Evolutionary conservation across 164 flowering plant genomes (phyloP), one percentile per base, ranked within the genome.

Genomic region (Nymphaea thermarum): DNA sequence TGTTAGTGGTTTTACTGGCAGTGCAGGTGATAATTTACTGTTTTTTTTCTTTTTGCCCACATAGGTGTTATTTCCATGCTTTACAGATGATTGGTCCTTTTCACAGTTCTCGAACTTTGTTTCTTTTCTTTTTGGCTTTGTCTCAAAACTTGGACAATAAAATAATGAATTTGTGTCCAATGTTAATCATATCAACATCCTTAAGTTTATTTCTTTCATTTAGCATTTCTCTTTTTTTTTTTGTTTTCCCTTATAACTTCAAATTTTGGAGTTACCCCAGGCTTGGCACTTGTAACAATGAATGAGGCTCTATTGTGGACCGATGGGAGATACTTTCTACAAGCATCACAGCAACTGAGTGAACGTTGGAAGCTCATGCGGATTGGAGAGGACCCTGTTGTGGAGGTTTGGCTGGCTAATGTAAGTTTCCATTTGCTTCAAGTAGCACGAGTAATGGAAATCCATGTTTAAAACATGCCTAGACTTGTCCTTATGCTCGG

Each of bases 1-100:
- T 64, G 92, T 95, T 5, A 91, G 98, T 74, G 99, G 99, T 44
- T 95, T 95, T 83, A 80, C 96, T 5, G 98, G 99, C 55, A 95
- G 99, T 77, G 93, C 97, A 73, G 99, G 98, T 93, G n/a, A 69
- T 85, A 67, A 70, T 18, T 45, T 45, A 45, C 53, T 45, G 53
- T 10, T 45, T 45, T 10, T 5, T 5, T 45, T 5, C 53, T 45
- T 45, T 10, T 10, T 5, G 11, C 53, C 11, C 0, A 45, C 5
- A 45, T 45, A 45, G 11, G 53, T 45, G 53, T 25, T 25, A 25
- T 25, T 25, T 25, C 36, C 36, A 25, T 25, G 36, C 36, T 25
- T 25, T 25, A 25, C 36, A 25, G 36, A 25, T 25, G 36, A 25
- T 25, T 25, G 36, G 36, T 25, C 36, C 36, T 25, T 25, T 25